phyloP scores from a whole-genome alignment of 2,329 filamentous ascomycete species.

The Clarireedia homoeocarpa region DNA sequence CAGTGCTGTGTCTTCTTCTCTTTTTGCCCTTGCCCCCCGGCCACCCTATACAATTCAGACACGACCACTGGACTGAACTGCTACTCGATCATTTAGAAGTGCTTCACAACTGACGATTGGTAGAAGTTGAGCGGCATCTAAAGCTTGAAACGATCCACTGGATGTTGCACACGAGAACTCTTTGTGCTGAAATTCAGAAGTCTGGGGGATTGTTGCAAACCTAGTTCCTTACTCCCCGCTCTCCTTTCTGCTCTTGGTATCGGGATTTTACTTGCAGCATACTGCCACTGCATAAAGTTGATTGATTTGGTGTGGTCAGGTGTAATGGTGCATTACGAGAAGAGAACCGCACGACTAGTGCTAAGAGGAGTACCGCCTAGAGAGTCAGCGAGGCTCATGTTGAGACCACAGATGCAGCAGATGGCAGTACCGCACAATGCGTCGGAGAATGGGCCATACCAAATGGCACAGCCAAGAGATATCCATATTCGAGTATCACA shows the following conservation, averaged over 20 bases:
- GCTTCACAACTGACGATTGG: too few species aligned
- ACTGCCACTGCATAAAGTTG: not conserved
- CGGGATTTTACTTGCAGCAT: not conserved
- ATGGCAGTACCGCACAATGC: not conserved
- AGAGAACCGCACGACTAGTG: conserved; percentile 6
- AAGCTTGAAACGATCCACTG: too few species aligned
- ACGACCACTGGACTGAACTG: too few species aligned
- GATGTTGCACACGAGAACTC: too few species aligned
- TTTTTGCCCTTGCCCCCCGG: too few species aligned
- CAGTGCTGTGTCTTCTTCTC: too few species aligned
- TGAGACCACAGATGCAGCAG: not conserved
- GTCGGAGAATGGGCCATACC: not conserved
- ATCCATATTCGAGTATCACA: not conserved
- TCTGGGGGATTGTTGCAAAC: too few species aligned
- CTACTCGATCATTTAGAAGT: too few species aligned
- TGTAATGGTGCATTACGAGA: conserved; percentile 7
- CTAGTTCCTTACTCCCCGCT: too few species aligned
- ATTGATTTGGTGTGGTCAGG: not conserved
- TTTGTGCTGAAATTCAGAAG: too few species aligned
- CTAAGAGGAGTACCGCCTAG: not conserved
- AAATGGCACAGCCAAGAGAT: not conserved
- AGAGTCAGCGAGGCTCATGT: not conserved
- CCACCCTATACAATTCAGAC: too few species aligned
- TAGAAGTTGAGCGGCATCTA: too few species aligned
- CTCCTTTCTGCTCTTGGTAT: not conserved